A percentile compares a stretch with the other conserved stretches of the same genome.
These are phyloP conservation scores for Stephanodiscus minutulus DNA, from an alignment of 108 stramenopile species.

Conservation along the genomic window DNA sequence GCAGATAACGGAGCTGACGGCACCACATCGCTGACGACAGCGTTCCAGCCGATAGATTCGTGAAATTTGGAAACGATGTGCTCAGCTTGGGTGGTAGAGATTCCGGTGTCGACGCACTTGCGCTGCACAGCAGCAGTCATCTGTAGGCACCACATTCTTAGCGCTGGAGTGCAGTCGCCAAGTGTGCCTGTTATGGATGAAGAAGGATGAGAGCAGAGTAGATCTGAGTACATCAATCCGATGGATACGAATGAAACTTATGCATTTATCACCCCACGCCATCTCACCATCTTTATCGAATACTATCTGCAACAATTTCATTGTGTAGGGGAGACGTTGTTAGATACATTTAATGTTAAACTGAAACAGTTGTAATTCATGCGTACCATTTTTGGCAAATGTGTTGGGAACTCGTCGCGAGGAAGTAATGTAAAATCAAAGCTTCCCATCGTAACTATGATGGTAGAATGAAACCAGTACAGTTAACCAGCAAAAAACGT, in stretches of 20 bases:
- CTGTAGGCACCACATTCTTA: conserved; percentile 36
- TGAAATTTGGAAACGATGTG: conserved; percentile 38
- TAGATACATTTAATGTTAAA: neutral
- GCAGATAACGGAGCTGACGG: conserved; percentile 55
- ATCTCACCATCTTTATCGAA: conserved; percentile 63
- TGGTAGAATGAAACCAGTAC: neutral
- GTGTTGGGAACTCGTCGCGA: neutral
- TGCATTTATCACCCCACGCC: neutral
- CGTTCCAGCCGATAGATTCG: conserved; percentile 54
- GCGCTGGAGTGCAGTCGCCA: conserved; percentile 49
- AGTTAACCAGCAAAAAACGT: neutral
- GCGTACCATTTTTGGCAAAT: conserved; percentile 3
- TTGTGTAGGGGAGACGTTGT: neutral
- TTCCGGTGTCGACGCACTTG: conserved; percentile 6
- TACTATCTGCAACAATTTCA: conserved; percentile 40
- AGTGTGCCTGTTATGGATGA: conserved; percentile 27
- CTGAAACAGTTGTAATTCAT: too few relatives aligned
- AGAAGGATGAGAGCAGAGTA: neutral
- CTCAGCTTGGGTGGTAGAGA: conserved; percentile 9
- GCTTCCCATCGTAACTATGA: neutral
- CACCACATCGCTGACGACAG: conserved; percentile 25
- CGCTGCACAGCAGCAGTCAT: conserved; percentile 40
- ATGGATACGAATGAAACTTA: too few relatives aligned
- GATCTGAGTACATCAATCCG: neutral
- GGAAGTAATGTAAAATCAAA: too few relatives aligned